phyloP scores from a whole-genome alignment of 345 rosid genomes.

The Clausena lansium region DNA sequence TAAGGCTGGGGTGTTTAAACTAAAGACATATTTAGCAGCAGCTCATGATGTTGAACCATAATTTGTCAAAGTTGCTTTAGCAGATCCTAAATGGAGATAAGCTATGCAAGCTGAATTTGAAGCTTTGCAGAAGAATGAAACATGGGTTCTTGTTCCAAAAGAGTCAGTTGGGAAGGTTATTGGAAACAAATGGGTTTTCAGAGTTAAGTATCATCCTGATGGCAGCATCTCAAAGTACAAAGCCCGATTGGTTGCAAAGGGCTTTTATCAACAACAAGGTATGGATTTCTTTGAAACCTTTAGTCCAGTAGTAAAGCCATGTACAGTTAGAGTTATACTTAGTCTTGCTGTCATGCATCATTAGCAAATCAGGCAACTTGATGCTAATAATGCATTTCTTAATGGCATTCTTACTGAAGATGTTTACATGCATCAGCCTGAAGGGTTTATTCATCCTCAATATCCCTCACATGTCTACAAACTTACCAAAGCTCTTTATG shows the following conservation, averaged over 20 bases:
- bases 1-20: background rate
- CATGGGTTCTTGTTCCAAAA: background rate
- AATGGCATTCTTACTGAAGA: background rate
- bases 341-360: background rate
- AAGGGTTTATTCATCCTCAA: background rate
- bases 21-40: background rate
- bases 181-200: background rate
- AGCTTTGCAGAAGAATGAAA: background rate
- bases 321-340: background rate
- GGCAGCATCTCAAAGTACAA: background rate
- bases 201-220: background rate
- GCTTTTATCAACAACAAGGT: background rate
- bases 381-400: background rate
- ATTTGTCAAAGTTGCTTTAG: background rate
- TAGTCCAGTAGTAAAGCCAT: background rate
- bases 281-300: background rate
- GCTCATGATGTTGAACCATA: background rate
- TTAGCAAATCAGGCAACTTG: fast-evolving
- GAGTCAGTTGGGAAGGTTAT: background rate
- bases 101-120: background rate
- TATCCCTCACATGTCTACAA: fast-evolving
- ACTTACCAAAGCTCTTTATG: background rate
- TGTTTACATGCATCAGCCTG: background rate
- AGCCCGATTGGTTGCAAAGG: background rate
- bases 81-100: background rate